phyloP scores from a whole-genome alignment of 1,139 yeast genomes.

The Scheffersomyces parashehatae region DNA sequence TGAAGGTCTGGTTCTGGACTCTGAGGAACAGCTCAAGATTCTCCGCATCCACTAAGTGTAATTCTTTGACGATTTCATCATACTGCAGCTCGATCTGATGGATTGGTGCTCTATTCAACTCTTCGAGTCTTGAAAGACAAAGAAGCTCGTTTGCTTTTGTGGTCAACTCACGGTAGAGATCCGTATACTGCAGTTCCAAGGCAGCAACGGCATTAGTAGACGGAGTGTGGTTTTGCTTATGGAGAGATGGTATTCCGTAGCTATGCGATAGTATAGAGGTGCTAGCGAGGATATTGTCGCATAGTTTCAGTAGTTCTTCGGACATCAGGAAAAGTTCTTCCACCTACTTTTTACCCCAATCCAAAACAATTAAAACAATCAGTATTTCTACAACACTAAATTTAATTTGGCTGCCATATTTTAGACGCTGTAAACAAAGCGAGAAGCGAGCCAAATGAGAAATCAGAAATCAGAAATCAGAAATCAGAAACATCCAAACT shows the following conservation, averaged over 20 bases:
- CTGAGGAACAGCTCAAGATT: slow-evolving; percentile 21
- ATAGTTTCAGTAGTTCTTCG: slow-evolving; percentile 17
- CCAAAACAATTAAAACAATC: no score
- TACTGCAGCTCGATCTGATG: slow-evolving; percentile 13
- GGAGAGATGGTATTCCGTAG: slow-evolving; percentile 26
- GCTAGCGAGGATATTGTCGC: slow-evolving; percentile 20
- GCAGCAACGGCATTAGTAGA: slow-evolving; percentile 7
- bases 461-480: no score
- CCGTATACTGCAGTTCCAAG: slow-evolving; percentile 24
- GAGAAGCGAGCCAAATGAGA: no score
- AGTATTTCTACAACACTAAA: no score
- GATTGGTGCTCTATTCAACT: slow-evolving; percentile 14
- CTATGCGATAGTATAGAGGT: slow-evolving; percentile 27
- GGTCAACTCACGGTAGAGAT: slow-evolving; percentile 21
- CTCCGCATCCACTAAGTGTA: slow-evolving; percentile 17
- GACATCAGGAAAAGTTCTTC: slow-evolving; percentile 11
- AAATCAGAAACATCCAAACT: no score
- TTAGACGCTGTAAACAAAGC: no score
- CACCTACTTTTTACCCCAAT: no score
- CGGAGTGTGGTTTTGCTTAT: background rate
- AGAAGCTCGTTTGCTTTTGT: slow-evolving; percentile 29
- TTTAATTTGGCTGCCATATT: no score
- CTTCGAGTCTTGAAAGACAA: slow-evolving; percentile 26
- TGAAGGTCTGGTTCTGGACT: slow-evolving; percentile 23
- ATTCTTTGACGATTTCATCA: slow-evolving; percentile 9